Conservation (phyloP, 495 filamentous ascomycete genomes). For the Hypoxylon crocopeplum region DNA sequence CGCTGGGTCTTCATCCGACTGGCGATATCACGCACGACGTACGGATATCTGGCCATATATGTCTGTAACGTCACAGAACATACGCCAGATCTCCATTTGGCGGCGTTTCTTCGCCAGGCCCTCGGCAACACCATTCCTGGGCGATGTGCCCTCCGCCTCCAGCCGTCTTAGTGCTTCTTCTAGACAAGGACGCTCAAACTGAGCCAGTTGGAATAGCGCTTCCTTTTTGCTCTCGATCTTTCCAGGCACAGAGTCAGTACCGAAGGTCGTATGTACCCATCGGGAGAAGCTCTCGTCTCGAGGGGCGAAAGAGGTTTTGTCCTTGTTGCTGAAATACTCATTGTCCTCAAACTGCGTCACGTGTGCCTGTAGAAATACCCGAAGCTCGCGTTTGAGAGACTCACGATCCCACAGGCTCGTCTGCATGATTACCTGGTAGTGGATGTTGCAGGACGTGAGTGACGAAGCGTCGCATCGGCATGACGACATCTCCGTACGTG, state of each 20-base stretch:
- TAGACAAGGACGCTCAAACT: neutral
- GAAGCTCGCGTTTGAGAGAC: neutral
- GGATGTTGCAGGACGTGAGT: neutral
- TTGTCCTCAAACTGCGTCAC: neutral
- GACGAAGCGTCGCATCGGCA: too few relatives aligned
- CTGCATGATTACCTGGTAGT: neutral
- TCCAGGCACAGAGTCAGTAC: neutral
- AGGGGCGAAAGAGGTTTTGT: neutral
- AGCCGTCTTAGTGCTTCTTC: neutral
- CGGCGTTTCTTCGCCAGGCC: neutral
- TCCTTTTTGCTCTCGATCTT: neutral
- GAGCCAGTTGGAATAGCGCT: neutral
- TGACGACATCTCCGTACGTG: too few relatives aligned
- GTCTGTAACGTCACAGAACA: neutral
- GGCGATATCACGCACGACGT: neutral
- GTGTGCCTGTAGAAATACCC: neutral
- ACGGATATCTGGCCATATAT: neutral
- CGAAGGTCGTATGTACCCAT: neutral
- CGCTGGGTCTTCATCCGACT: neutral
- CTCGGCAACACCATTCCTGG: too few relatives aligned
- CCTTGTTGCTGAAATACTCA: neutral
- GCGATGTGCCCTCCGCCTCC: neutral
- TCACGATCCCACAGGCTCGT: neutral
- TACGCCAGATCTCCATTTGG: neutral
- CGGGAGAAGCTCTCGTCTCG: neutral